Base-by-base conservation (phyloP, 352 stramenopile genomes). In the Pelagophyceae sp. region DNA sequence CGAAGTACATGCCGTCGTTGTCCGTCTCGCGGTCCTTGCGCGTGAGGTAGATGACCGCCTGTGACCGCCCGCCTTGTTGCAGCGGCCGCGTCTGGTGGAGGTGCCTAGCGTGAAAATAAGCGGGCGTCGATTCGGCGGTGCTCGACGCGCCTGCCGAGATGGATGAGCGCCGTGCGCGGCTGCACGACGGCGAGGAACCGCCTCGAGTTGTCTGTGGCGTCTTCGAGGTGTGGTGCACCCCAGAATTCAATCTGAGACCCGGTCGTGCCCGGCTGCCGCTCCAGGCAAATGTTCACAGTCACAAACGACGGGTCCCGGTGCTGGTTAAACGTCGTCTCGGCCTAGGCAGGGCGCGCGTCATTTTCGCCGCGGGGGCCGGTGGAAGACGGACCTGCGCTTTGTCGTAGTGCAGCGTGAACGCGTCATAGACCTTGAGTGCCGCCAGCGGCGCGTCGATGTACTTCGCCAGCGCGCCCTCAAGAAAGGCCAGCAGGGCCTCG, bases 381-480 rank as follows among this genome's bases (percentile, higher is more conserved):
- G n/a, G n/a, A n/a, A n/a, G n/a, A n/a, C n/a, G n/a, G n/a, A n/a
- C n/a, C n/a, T n/a, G n/a, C 23, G 17, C 5, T 1, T 3, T 27
- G 67, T 74, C 38, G 67, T 74, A 74, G 67, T 74, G 33, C 11
- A 74, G 17, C 35, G 38, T 37, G 67, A 74, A 74, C 15, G 67
- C 67, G 67, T 74, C 67, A 37, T 74, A 50, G 67, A 74, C 17
- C 27, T 58, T 19, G 35, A 74, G 38, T 25, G 54, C 6, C 54
- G 54, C 54, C 54, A 27, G 2, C 54, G 54, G 54, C 15, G 20
- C 54, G 11, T 2, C 15, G 54, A 63, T n/a, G 54, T 31, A 63
- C 15, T 29, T 6, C 54, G 54, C 54, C 15, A 63, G 15, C 54
- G 54, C 25, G 6, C 20, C 40, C 40, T 6, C 40, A 6, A 20